Conservation (phyloP, 345 rosid genomes). For the Eutrema heterophyllum region DNA sequence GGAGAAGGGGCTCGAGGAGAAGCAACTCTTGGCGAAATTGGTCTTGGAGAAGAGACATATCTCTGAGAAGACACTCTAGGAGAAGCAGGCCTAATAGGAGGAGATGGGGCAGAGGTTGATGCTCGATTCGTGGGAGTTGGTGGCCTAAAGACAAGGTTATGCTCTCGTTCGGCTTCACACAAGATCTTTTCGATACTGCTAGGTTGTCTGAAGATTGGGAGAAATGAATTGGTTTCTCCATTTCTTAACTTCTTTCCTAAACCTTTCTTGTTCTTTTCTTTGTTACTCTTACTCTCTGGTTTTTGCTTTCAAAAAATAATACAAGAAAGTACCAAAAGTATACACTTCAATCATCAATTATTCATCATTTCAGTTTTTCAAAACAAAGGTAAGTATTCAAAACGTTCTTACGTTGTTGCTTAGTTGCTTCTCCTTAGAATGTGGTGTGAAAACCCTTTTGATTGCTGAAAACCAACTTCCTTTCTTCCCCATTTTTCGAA, state of each 20-base stretch:
- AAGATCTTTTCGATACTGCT: slow-evolving; percentile 93
- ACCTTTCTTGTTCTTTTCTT: slow-evolving; percentile 77
- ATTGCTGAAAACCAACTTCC: slow-evolving; percentile 95
- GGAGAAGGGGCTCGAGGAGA: slow-evolving; percentile 44
- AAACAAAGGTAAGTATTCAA: background rate
- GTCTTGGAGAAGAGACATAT: slow-evolving; percentile 41
- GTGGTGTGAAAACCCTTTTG: slow-evolving; percentile 68
- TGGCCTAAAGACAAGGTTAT: slow-evolving; percentile 64
- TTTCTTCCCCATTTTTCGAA: slow-evolving; percentile 81
- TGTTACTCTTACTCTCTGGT: slow-evolving; percentile 46
- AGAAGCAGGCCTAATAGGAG: slow-evolving; percentile 39
- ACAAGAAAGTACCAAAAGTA: background rate
- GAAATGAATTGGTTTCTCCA: slow-evolving; percentile 76
- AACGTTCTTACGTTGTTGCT: slow-evolving; percentile 47
- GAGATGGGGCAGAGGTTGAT: slow-evolving; percentile 30
- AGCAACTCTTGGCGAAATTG: slow-evolving; percentile 43
- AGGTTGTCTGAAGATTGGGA: slow-evolving; percentile 76
- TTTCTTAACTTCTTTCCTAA: slow-evolving; percentile 47
- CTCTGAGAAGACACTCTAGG: slow-evolving; percentile 45
- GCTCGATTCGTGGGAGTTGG: slow-evolving; percentile 45
- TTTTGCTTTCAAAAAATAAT: slow-evolving; percentile 41
- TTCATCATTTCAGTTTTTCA: background rate
- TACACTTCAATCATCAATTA: background rate
- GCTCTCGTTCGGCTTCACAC: slow-evolving; percentile 90
- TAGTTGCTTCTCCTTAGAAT: slow-evolving; percentile 64